Percentiles rank a stretch among this genome's conserved stretches.
phyloP scores from a whole-genome alignment of 2,329 filamentous ascomycete genomes.

The Nigrospora oryzae region DNA sequence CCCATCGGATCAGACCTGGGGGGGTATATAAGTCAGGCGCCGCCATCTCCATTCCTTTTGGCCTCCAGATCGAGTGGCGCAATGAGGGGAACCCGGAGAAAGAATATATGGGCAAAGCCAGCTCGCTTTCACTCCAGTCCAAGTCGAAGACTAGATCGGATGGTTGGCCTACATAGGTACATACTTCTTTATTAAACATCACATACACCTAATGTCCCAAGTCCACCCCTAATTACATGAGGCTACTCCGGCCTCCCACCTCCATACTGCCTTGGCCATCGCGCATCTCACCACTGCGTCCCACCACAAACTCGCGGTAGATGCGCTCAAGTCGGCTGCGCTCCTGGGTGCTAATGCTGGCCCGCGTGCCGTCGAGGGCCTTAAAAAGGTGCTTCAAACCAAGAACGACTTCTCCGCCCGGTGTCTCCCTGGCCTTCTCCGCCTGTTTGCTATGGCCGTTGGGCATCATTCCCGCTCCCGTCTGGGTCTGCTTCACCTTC shows the following conservation, averaged over 20 bases:
- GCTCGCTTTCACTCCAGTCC: too few species aligned
- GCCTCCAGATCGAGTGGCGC: too few species aligned
- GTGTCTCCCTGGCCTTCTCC: slow-evolving; percentile 30
- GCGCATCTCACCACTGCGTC: slow-evolving; percentile 89
- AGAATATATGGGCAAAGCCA: too few species aligned
- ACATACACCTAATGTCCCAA: background rate
- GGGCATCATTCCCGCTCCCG: slow-evolving; percentile 14
- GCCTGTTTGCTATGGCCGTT: slow-evolving; percentile 15
- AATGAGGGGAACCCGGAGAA: too few species aligned
- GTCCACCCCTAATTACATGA: slow-evolving; percentile 58
- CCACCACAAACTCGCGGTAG: slow-evolving; percentile 87
- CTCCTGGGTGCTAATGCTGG: slow-evolving; percentile 77
- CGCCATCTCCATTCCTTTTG: too few species aligned
- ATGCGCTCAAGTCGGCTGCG: slow-evolving; percentile 66
- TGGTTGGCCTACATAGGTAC: too few species aligned
- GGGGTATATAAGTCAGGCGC: too few species aligned
- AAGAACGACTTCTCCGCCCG: slow-evolving; percentile 65
- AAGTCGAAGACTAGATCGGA: too few species aligned
- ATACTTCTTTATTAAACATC: too few species aligned
- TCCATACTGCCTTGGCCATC: slow-evolving; percentile 88
- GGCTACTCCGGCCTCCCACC: slow-evolving; percentile 81
- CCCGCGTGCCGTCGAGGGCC: slow-evolving; percentile 66
- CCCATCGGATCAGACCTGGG: too few species aligned
- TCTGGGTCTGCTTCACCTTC: slow-evolving; percentile 45
- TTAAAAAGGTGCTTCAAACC: slow-evolving; percentile 75